A percentile compares a stretch with the other conserved stretches of the same genome.
Conservation (phyloP, 1,284 basidiomycete species). For the Cerrena zonata region DNA sequence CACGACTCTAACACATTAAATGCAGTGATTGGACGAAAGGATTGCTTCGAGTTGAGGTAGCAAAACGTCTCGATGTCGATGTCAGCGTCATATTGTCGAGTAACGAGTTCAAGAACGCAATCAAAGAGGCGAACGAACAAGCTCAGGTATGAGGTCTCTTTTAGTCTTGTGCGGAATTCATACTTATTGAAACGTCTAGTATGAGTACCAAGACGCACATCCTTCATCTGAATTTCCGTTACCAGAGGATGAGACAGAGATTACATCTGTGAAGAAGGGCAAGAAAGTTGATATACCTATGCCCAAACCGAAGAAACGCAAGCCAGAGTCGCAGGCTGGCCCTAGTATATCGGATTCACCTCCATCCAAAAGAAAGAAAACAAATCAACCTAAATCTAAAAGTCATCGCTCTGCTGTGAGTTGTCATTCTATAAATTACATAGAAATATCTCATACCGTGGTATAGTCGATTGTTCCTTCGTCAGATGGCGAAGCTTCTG, state of each 20-base stretch:
- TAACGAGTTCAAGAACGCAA: not conserved
- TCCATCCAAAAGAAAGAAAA: slow-evolving; percentile 10
- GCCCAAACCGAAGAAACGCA: slow-evolving; percentile 1
- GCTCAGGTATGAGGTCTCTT: not conserved
- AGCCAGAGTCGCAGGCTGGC: not conserved
- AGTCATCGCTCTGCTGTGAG: slow-evolving; percentile 15
- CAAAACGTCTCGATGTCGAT: not conserved
- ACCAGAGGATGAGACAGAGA: not conserved
- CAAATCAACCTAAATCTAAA: not conserved
- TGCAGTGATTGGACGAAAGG: not conserved
- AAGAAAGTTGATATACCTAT: slow-evolving; percentile 6
- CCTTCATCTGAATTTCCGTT: slow-evolving; percentile 4
- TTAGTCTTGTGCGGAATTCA: not conserved
- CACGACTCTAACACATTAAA: not conserved
- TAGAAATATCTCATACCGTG: not conserved
- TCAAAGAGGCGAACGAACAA: not conserved
- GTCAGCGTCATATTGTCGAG: not conserved
- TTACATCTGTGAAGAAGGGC: slow-evolving; percentile 1
- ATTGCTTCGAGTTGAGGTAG: not conserved
- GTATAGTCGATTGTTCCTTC: slow-evolving; percentile 21
- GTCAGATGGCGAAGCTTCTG: slow-evolving; percentile 16
- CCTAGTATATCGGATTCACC: not conserved
- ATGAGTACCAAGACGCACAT: not conserved
- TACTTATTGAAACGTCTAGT: not conserved
- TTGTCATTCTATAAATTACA: not conserved